phyloP scores from a whole-genome alignment of 2,329 filamentous ascomycete species.

The Paracamarosporium sp. region DNA sequence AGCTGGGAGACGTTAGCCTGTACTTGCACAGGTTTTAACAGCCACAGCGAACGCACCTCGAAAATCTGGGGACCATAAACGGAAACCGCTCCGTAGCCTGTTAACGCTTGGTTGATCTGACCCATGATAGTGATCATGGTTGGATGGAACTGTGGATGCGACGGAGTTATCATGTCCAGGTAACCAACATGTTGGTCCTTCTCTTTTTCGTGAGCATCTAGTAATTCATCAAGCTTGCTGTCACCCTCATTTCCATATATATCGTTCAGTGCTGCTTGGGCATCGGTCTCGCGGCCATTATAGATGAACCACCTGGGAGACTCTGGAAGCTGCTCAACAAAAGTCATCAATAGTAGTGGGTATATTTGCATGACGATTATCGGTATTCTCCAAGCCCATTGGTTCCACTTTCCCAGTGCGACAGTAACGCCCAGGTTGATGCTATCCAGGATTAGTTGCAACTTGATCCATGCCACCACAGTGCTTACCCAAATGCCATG shows the following conservation, averaged over 20 bases:
- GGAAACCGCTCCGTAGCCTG: conserved; percentile 65
- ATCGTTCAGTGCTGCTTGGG: conserved; percentile 54
- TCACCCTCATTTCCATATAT: conserved; percentile 61
- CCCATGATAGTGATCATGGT: conserved; percentile 68
- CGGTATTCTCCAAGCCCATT: conserved; percentile 69
- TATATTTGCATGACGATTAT: conserved; percentile 69
- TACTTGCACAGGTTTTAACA: not conserved
- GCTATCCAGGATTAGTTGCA: conserved; percentile 8
- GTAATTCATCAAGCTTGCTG: conserved; percentile 58
- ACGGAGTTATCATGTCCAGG: conserved; percentile 63
- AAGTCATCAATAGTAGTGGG: conserved; percentile 60
- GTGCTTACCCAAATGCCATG: conserved; percentile 58
- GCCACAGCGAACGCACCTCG: conserved; percentile 41
- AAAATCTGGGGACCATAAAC: conserved; percentile 71
- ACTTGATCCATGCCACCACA: too few relatives aligned
- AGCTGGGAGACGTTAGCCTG: conserved; percentile 63
- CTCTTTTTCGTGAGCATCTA: conserved; percentile 59
- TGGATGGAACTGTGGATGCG: conserved; percentile 64
- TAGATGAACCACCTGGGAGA: conserved; percentile 65
- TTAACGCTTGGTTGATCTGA: conserved; percentile 67
- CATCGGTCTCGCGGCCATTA: conserved; percentile 58
- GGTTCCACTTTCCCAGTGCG: conserved; percentile 59
- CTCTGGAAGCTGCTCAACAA: conserved; percentile 63
- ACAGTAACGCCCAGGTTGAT: conserved; percentile 65
- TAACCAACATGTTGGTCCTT: conserved; percentile 58